These are phyloP conservation scores for Carex myosuroides DNA, from an alignment of 176 grass and related monocot species.

Conservation along the genomic window DNA sequence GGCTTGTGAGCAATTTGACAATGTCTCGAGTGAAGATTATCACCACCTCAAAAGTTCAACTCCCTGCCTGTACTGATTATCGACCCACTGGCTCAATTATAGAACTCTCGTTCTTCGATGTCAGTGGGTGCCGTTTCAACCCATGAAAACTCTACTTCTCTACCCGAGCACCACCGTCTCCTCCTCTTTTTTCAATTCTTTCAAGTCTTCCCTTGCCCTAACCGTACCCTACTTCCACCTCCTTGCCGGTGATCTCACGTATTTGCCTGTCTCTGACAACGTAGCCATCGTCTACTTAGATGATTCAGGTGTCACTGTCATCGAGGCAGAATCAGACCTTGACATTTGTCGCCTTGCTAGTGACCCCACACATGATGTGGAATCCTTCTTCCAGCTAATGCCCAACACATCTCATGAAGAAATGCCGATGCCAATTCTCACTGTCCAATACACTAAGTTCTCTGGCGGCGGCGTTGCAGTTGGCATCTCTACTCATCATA, in stretches of 20 bases:
- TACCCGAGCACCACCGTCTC: neutral
- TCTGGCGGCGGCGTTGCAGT: slow-evolving; percentile 5
- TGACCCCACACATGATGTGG: neutral
- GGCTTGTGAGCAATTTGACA: neutral
- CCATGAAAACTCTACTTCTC: slow-evolving; percentile 10
- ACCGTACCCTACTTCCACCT: too few relatives aligned
- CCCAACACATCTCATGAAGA: slow-evolving; percentile 9
- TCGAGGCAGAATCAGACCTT: slow-evolving; percentile 15
- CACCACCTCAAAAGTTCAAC: neutral
- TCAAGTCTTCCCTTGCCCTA: too few relatives aligned
- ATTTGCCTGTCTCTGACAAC: too few relatives aligned
- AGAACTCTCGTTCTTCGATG: slow-evolving; percentile 18
- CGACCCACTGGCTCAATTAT: slow-evolving; percentile 5
- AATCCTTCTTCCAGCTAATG: slow-evolving; percentile 8
- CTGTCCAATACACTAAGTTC: neutral
- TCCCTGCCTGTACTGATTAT: neutral
- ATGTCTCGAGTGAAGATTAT: neutral
- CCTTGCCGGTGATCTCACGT: too few relatives aligned
- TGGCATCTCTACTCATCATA: slow-evolving; percentile 10
- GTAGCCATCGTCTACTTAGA: neutral
- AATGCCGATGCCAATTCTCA: slow-evolving; percentile 4
- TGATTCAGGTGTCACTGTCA: neutral
- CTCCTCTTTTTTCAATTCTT: neutral
- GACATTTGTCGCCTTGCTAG: neutral
- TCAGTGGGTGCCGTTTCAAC: neutral